These are phyloP conservation scores for Gossypium thurberi DNA, from an alignment of 345 rosid species.

Conservation along the genomic window DNA sequence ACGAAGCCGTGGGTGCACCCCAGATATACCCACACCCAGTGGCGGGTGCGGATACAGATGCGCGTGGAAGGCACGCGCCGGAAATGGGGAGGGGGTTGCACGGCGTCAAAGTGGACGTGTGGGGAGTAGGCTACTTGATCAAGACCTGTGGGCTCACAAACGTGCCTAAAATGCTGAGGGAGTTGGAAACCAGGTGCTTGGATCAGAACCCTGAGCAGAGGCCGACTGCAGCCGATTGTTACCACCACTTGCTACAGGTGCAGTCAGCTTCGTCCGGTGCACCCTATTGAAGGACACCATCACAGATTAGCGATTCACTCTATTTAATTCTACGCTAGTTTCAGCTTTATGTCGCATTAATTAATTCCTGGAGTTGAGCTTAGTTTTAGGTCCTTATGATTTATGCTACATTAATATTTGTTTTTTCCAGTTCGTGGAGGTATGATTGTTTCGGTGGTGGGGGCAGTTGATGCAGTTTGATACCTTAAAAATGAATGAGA, in stretches of 20 bases:
- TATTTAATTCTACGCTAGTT: neutral
- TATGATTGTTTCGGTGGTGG: neutral
- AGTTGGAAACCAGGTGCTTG: conserved; percentile 74
- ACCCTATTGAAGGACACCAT: conserved; percentile 22
- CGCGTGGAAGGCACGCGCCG: conserved; percentile 61
- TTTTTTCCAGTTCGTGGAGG: neutral
- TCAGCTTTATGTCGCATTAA: neutral
- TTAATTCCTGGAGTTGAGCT: neutral
- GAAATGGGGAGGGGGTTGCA: conserved; percentile 93
- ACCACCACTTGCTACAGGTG: conserved; percentile 79
- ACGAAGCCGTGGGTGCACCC: conserved; percentile 69
- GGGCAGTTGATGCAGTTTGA: neutral
- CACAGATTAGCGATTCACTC: neutral
- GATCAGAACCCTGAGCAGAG: conserved; percentile 87
- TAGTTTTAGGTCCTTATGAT: neutral
- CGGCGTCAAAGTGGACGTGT: conserved; percentile 91
- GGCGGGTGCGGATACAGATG: conserved; percentile 30
- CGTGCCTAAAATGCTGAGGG: conserved; percentile 70
- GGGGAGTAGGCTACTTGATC: conserved; percentile 83
- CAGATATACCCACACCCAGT: conserved; percentile 59
- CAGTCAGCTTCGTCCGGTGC: conserved; percentile 49
- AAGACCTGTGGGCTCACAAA: conserved; percentile 61
- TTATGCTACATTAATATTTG: neutral
- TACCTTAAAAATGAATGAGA: neutral
- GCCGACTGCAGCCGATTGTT: conserved; percentile 96